These are phyloP conservation scores for Paecilomyces sp. DNA, from an alignment of 2,329 filamentous ascomycete species.

Conservation along the genomic window DNA sequence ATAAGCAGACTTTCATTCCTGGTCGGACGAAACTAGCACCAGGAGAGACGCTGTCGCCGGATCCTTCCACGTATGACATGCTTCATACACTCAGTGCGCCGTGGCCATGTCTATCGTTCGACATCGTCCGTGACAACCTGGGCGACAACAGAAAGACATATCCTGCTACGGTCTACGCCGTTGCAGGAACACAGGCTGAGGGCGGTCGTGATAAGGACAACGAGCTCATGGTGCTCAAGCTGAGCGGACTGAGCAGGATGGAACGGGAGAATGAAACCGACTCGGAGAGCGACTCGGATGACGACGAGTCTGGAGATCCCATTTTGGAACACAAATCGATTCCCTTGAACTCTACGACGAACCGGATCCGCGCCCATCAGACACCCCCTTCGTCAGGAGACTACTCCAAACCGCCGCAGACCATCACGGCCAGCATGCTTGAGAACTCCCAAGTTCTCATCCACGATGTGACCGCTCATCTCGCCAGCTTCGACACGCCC, in stretches of 20 bases:
- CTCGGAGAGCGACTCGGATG: constrained; percentile 63
- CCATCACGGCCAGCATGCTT: constrained; percentile 84
- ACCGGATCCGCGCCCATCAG: constrained; percentile 86
- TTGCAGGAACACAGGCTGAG: constrained; percentile 90
- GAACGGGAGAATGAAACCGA: constrained; percentile 64
- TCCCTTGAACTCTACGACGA: constrained; percentile 78
- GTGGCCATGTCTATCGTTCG: constrained; percentile 96
- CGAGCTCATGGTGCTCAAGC: constrained; percentile 90
- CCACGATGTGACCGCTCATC: constrained; percentile 87
- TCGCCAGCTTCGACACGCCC: constrained; percentile 82
- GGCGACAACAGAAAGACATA: constrained; percentile 89
- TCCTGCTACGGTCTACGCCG: constrained; percentile 89
- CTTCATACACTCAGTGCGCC: constrained; percentile 88
- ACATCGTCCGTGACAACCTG: constrained; percentile 77
- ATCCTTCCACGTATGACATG: constrained; percentile 95
- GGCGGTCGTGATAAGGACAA: constrained; percentile 70
- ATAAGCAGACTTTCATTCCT: constrained; percentile 92
- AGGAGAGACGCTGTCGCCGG: constrained; percentile 83
- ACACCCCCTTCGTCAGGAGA: constrained; percentile 58
- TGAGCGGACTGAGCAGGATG: constrained; percentile 86
- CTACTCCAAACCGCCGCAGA: constrained; percentile 65
- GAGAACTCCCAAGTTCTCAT: constrained; percentile 85
- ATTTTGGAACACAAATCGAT: constrained; percentile 91
- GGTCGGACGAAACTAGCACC: constrained; percentile 85
- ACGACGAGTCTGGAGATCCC: constrained; percentile 75